phyloP scores from a whole-genome alignment of 805 yeast genomes.

The Yarrowia sp. region DNA sequence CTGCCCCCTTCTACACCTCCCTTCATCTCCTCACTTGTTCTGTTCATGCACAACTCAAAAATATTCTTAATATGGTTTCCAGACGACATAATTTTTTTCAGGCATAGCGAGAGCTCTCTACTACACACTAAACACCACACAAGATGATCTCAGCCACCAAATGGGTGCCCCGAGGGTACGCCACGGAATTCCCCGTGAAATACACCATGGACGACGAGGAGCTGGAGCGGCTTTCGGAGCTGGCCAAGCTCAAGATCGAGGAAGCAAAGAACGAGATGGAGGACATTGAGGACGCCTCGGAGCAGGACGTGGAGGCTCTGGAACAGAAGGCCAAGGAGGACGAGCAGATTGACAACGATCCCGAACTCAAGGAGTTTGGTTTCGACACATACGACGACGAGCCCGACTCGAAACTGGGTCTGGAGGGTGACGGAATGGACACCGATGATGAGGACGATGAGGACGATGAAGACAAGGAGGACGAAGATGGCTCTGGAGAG shows the following conservation, averaged over 20 bases:
- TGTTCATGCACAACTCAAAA: conserved; percentile 23
- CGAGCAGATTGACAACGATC: conserved; percentile 40
- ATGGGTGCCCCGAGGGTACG: conserved; percentile 97
- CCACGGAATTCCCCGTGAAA: conserved; percentile 89
- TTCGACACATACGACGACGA: conserved; percentile 85
- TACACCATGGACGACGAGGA: conserved; percentile 91
- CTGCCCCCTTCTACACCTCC: too few relatives aligned
- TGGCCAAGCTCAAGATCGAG: conserved; percentile 81
- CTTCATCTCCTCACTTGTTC: neutral
- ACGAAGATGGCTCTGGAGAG: conserved; percentile 54
- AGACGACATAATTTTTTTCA: conserved; percentile 30
- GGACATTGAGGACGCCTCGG: conserved; percentile 47
- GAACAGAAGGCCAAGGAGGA: conserved; percentile 30
- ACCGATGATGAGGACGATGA: conserved; percentile 61
- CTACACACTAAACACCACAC: conserved; percentile 12
- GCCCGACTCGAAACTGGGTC: conserved; percentile 54
- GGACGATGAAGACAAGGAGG: conserved; percentile 60
- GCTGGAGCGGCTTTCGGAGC: conserved; percentile 83
- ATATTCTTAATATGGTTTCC: conserved; percentile 30
- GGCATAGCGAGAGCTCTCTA: conserved; percentile 5
- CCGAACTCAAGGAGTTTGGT: conserved; percentile 79
- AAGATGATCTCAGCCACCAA: conserved; percentile 86
- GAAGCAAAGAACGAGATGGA: conserved; percentile 75
- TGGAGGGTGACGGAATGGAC: conserved; percentile 68
- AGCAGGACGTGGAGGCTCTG: conserved; percentile 46